Percentiles rank a stretch among this genome's conserved stretches.
Evolutionary conservation across 225 moss, liverwort and hornwort genomes (phyloP).

Genomic region (Marchantia polymorpha): DNA sequence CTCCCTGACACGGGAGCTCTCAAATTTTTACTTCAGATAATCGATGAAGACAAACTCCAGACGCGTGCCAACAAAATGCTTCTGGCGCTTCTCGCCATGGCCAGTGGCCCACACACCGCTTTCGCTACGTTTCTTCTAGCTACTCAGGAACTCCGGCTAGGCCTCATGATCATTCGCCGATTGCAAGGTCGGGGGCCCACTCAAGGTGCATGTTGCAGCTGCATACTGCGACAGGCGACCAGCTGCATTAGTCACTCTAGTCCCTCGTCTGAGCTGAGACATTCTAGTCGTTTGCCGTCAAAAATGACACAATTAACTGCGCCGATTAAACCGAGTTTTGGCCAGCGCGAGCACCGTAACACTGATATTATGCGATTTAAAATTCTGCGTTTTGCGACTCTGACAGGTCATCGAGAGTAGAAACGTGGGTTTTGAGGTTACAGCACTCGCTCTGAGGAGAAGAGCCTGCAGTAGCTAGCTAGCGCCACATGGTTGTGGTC

Average conservation of each 20-base stretch:
- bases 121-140: background rate
- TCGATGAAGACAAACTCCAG: slow-evolving; percentile 12
- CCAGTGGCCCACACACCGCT: background rate
- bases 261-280: background rate
- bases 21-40: background rate
- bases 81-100: background rate
- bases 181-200: background rate
- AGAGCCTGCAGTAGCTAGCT: background rate
- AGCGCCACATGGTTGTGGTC: background rate
- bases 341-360: too few relatives aligned
- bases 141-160: background rate
- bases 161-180: background rate
- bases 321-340: too few relatives aligned
- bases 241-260: background rate
- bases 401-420: background rate
- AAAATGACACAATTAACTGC: too few relatives aligned
- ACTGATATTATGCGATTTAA: too few relatives aligned
- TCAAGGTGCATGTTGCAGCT: background rate
- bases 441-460: background rate
- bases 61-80: background rate
- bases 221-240: background rate
- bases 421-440: background rate
- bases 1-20: too few relatives aligned
- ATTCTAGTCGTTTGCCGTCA: background rate
- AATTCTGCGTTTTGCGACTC: background rate